Evolutionary conservation across 1,284 basidiomycete genomes (phyloP).

Genomic region (Heterobasidion occidentale): DNA sequence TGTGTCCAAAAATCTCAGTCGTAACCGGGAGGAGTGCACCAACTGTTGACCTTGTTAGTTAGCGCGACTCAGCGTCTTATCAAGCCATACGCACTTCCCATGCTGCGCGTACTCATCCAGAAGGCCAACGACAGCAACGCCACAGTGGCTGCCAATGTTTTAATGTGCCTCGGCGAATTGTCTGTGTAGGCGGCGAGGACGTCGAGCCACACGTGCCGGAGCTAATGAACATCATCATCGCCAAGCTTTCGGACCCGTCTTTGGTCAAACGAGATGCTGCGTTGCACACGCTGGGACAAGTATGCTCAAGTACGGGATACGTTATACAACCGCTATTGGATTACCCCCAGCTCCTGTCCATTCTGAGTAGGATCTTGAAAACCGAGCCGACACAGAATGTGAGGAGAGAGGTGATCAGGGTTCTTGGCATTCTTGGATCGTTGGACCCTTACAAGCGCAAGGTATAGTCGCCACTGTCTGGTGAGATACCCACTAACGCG

Average conservation of each 20-base stretch:
- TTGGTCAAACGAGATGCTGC: conserved; percentile 90
- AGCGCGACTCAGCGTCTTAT: conserved; percentile 91
- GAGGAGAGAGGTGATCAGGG: conserved; percentile 88
- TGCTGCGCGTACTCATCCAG: conserved; percentile 85
- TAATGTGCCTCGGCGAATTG: conserved; percentile 94
- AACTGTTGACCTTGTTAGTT: conserved; percentile 83
- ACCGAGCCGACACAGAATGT: conserved; percentile 74
- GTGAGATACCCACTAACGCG: conserved; percentile 2
- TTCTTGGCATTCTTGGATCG: conserved; percentile 95
- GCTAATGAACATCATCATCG: conserved; percentile 87
- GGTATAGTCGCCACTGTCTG: conserved; percentile 33
- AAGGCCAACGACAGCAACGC: conserved; percentile 85
- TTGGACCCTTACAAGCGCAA: conserved; percentile 95
- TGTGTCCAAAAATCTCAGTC: conserved; percentile 28
- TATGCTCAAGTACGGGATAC: conserved; percentile 94
- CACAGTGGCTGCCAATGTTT: conserved; percentile 86
- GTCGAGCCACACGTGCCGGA: conserved; percentile 77
- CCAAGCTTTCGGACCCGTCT: conserved; percentile 82
- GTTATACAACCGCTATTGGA: conserved; percentile 90
- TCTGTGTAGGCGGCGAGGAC: conserved; percentile 90
- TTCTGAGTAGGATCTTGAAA: conserved; percentile 82
- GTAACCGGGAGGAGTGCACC: conserved; percentile 90
- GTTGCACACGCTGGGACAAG: conserved; percentile 87
- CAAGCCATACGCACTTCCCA: conserved; percentile 95
- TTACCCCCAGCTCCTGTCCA: conserved; percentile 84